Base-by-base conservation (phyloP, 768 basidiomycete genomes). In the Rubroboletus satanas region DNA sequence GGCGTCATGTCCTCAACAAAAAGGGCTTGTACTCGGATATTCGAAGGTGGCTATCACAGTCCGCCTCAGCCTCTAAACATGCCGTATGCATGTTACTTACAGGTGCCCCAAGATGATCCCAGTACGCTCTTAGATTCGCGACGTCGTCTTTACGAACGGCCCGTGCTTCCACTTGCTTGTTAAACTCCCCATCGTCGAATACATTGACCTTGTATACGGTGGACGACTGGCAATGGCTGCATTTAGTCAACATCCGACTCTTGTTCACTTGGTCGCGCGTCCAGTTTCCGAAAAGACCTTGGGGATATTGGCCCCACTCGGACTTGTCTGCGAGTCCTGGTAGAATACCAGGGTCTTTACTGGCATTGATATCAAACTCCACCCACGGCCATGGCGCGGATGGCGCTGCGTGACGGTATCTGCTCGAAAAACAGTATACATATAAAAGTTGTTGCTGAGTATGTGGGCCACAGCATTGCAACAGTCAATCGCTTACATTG, bases 281-380 rank as follows among this genome's bases (percentile, higher is more conserved):
- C 83, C 83, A 83, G 58, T 83, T 84, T 9, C 73, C 72, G 60
- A 79, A 84, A 1, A 77, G 63, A 4, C 71, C 73, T 57, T 80
- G 77, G 0, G 83, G 81, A 58, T 83, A 84, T 49, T 59, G 57
- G 6, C 52, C n/a, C 75, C 77, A 78, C 29, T 39, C 31, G 10
- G 35, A 18, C 15, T 36, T 15, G 6, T 32, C 41, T 5, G 21
- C 12, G 5, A 32, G 26, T 14, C 31, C 47, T 3, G 18, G 29
- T 37, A 43, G 33, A 23, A 32, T 5, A 1, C 35, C 28, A 11
- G n/a, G 36, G 15, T 48, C 48, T 14, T 54, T 43, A 38, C 50
- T 21, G 9, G 28, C 26, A 55, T 64, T 68, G 14, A 33, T 42
- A 48, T 64, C 61, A 32, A 74, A 58, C 47, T 70, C 59, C 56